Evolutionary conservation across 2,329 filamentous ascomycete species (phyloP), one percentile per base, ranked within the genome.

Genomic region (Whalleya microplaca): DNA sequence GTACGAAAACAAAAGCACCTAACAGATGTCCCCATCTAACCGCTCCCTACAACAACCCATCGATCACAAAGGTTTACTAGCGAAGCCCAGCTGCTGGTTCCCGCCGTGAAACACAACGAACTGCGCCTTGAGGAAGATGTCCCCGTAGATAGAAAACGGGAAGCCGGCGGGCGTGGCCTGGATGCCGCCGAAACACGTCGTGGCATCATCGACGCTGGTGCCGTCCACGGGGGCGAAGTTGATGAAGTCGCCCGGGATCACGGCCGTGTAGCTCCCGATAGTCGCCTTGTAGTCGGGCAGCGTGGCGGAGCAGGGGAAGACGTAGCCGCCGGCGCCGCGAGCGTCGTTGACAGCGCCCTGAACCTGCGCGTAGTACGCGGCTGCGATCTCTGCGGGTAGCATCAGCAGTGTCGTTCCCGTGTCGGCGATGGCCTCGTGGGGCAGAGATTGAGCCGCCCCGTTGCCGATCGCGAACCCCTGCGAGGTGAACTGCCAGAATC

Each of bases 41-140:
- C 8, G 18, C 16, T 14, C 21, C 27, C n/a, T 29, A 12, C 40
- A 5, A 14, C n/a, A 18, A n/a, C 21, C 41, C 9, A 16, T 60
- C 29, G n/a, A 60, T 58, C 46, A 63, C 32, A 64, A 41, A 3
- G 64, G 59, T 62, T 76, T 78, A 6, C 68, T 63, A 50, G 81
- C 81, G 58, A 83, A 80, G 9, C 80, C 81, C 32, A 84, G 68
- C 61, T 73, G 70, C 47, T 71, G 70, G 6, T 76, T 75, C 2
- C 76, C 72, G 2, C 75, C 72, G 65, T 88, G 81, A 63, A 88
- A 89, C 37, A 90, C 81, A 32, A 85, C 84, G 65, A 86, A 90
- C 68, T 87, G 84, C 64, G 79, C 80, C 82, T 90, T 90, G 53
- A 90, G 77, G 76, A 90, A 88, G 62, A 88, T 78, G 64, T 90